Evolutionary conservation across 1,284 basidiomycete genomes (phyloP).

Genomic region (Coriolopsis trogii): DNA sequence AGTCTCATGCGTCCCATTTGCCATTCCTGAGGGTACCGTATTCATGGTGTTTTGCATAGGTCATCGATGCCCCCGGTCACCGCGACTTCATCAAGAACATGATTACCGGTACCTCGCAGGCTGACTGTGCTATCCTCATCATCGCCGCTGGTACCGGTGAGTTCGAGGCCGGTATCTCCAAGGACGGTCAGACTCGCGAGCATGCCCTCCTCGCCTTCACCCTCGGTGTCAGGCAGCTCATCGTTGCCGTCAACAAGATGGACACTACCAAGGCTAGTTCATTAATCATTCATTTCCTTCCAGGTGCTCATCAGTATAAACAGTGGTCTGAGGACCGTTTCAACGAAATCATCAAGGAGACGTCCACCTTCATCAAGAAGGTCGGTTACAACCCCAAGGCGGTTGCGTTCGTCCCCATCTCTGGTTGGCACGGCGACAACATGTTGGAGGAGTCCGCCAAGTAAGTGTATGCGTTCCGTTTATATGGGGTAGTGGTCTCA

Average conservation of each 20-base stretch:
- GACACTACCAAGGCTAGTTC: constrained; percentile 87
- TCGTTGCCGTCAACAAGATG: constrained; percentile 99
- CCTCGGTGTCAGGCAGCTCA: constrained; percentile 99
- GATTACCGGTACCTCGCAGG: constrained; percentile 99
- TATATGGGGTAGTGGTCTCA: constrained; percentile 23
- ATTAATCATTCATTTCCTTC: background rate
- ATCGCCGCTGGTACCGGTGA: constrained; percentile 99
- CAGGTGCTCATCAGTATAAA: constrained; percentile 16
- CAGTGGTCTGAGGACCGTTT: constrained; percentile 99
- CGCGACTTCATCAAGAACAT: constrained; percentile 99
- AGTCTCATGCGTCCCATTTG: constrained; percentile 33
- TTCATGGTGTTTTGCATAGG: constrained; percentile 46
- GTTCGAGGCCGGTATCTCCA: constrained; percentile 99
- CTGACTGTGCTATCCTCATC: constrained; percentile 99
- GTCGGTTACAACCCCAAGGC: constrained; percentile 99
- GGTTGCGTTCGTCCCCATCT: constrained; percentile 99
- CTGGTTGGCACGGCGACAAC: constrained; percentile 99
- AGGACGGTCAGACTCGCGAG: constrained; percentile 99
- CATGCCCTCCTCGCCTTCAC: constrained; percentile 99
- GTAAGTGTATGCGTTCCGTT: constrained; percentile 47
- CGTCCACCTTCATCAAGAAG: constrained; percentile 99
- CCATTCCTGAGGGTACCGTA: background rate
- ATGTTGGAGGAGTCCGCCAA: constrained; percentile 98
- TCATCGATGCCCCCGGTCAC: constrained; percentile 99
- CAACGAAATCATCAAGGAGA: constrained; percentile 99